Evolutionary conservation across 108 stramenopile species (phyloP).

Genomic region (Nitzschia sp.): DNA sequence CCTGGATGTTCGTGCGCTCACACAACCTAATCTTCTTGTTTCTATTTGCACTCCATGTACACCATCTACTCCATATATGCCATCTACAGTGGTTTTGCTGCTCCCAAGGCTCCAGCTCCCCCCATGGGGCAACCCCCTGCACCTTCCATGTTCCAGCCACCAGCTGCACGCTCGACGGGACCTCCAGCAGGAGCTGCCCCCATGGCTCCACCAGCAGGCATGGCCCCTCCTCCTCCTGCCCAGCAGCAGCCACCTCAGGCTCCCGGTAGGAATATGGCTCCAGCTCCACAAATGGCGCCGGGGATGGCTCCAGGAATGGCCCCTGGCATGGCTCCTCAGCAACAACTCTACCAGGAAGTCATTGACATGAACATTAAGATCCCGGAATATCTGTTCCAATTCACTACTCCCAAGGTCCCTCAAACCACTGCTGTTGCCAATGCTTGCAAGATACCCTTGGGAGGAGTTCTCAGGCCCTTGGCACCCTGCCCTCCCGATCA

Average conservation of each 20-base stretch:
- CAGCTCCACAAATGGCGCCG: slow-evolving; percentile 21
- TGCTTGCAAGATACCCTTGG: slow-evolving; percentile 68
- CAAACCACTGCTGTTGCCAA: slow-evolving; percentile 53
- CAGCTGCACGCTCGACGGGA: neutral
- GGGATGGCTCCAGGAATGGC: slow-evolving; percentile 9
- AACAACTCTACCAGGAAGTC: slow-evolving; percentile 47
- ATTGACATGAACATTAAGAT: slow-evolving; percentile 70
- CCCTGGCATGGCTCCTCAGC: slow-evolving; percentile 4
- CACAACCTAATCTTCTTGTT: neutral
- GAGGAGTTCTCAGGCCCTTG: slow-evolving; percentile 78
- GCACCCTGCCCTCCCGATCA: slow-evolving; percentile 54
- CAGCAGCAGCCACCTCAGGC: slow-evolving; percentile 18
- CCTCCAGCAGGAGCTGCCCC: slow-evolving; percentile 28
- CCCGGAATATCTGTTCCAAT: slow-evolving; percentile 61
- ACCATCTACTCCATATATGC: neutral
- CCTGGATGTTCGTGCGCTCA: neutral
- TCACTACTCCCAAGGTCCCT: slow-evolving; percentile 58
- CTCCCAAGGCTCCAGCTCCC: slow-evolving; percentile 12
- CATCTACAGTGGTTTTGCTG: neutral
- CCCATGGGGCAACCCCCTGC: slow-evolving; percentile 10
- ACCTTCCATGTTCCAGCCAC: slow-evolving; percentile 13
- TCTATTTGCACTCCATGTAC: neutral
- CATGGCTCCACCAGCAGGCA: slow-evolving; percentile 37
- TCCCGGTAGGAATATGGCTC: slow-evolving; percentile 27
- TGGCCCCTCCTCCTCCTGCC: slow-evolving; percentile 29